Evolutionary conservation across 768 basidiomycete species (phyloP).

Genomic region (Lactifluus subvellereus): DNA sequence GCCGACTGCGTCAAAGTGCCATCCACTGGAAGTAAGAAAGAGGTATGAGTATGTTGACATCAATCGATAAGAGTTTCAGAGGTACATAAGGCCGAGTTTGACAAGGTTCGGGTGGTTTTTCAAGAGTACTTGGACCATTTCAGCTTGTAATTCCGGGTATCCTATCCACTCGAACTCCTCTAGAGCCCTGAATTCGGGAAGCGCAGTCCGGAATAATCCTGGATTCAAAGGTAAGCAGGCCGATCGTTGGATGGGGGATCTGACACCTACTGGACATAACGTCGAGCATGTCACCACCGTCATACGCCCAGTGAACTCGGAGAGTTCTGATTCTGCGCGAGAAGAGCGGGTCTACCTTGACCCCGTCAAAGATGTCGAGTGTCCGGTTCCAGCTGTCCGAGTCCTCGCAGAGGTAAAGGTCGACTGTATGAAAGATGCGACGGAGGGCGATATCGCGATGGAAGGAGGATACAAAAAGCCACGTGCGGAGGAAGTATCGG

Average conservation of each 20-base stretch:
- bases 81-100: conserved; percentile 54
- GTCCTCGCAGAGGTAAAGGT: conserved; percentile 64
- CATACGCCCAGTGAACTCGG: conserved; percentile 63
- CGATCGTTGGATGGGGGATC: conserved; percentile 53
- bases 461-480: conserved; percentile 60
- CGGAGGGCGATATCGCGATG: conserved; percentile 60
- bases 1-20: conserved; percentile 69
- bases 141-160: conserved; percentile 63
- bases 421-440: conserved; percentile 60
- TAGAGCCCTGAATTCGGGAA: conserved; percentile 57
- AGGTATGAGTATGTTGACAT: background rate
- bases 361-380: conserved; percentile 61
- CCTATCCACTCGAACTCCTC: conserved; percentile 73
- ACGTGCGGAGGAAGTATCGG: conserved; percentile 60
- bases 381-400: conserved; percentile 54
- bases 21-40: conserved; percentile 39
- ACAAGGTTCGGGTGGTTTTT: conserved; percentile 48
- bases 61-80: conserved; percentile 2
- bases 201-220: conserved; percentile 58
- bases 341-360: conserved; percentile 55
- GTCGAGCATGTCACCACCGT: conserved; percentile 62
- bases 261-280: conserved; percentile 48
- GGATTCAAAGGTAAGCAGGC: conserved; percentile 46
- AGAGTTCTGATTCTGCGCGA: conserved; percentile 54
- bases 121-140: conserved; percentile 56